These are phyloP conservation scores for Pleurotus tuoliensis DNA, from an alignment of 768 basidiomycete genomes.

Conservation along the genomic window DNA sequence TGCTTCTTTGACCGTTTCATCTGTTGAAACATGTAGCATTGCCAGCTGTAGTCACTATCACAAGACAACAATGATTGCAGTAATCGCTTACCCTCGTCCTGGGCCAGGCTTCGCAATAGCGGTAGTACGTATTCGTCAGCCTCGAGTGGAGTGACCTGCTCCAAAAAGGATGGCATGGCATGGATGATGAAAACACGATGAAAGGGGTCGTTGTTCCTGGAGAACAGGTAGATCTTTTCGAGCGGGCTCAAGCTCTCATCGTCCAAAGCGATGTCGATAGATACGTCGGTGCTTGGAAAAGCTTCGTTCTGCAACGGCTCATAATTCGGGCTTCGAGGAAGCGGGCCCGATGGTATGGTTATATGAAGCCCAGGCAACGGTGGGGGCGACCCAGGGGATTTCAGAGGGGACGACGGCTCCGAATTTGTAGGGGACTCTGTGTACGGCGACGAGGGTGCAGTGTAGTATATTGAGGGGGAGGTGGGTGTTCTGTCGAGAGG, in stretches of 20 bases:
- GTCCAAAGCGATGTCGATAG: constrained; percentile 48
- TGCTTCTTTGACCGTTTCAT: constrained; percentile 86
- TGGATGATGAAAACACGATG: constrained; percentile 80
- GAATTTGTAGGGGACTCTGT: constrained; percentile 31
- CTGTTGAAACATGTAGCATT: constrained; percentile 32
- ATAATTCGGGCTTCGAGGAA: constrained; percentile 6
- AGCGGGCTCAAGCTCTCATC: constrained; percentile 81
- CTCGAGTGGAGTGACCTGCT: constrained; percentile 76
- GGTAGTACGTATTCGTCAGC: constrained; percentile 93
- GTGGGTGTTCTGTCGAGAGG: constrained; percentile 22
- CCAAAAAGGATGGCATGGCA: constrained; percentile 74
- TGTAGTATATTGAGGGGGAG: constrained; percentile 33
- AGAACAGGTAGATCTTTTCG: constrained; percentile 90
- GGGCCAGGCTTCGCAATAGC: constrained; percentile 78
- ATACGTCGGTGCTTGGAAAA: constrained; percentile 31
- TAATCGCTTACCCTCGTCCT: constrained; percentile 69
- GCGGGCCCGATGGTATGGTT: constrained; percentile 20
- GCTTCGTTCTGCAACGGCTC: constrained; percentile 27
- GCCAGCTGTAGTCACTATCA: constrained; percentile 5
- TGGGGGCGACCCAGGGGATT: constrained; percentile 16
- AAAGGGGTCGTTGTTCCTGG: constrained; percentile 63
- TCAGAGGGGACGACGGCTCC: constrained; percentile 22
- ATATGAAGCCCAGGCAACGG: constrained; percentile 12
- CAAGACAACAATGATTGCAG: constrained; percentile 1
- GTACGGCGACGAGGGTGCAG: constrained; percentile 45